Base-by-base conservation (phyloP, 108 stramenopile genomes). In the Cylindrotheca fusiformis region DNA sequence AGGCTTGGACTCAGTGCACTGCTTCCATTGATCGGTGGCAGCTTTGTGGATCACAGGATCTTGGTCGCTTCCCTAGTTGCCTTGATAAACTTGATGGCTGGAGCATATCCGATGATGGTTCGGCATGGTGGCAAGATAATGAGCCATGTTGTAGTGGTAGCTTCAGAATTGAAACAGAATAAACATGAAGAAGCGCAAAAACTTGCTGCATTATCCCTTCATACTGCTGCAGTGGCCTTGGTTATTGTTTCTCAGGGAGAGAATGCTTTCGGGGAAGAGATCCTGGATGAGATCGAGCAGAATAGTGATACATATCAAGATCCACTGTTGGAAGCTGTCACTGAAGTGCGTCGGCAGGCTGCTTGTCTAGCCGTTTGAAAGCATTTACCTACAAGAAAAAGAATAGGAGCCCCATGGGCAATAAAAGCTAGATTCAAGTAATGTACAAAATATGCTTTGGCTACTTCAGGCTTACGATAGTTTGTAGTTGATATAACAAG, bases 71-170 rank as follows among this genome's bases (percentile, higher is more conserved):
- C 78, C 1, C 29, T 83, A 28, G 29, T 73, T 12, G 76, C 73
- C 3, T 30, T 90, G 59, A 58, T 74, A 19, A 80, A 77, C 27
- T 52, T 90, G 21, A 70, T 90, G 76, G 32, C 68, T 19, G 83
- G 75, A 12, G 78, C 85, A 8, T 74, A 79, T 64, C 85, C 83
- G 2, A 75, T 86, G 20, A 81, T 90, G 81, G 61, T 70, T 2
- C 64, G 58, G 21, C 88, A 89, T 55, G 85, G 83, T 1, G 69
- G 75, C 1, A 89, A 89, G 47, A 80, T 89, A 54, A 80, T 86
- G 56, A 58, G 52, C 3, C 78, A 77, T 52, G 45, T 84, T 20
- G 55, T 85, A 32, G 55, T 58, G 25, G 56, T 65, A 33, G 64
- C 65, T 28, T 69, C 66, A 51, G 23, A 52, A 44, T 23, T 64